These are phyloP conservation scores for Lagerstroemia speciosa DNA, from an alignment of 345 rosid species.

Conservation along the genomic window DNA sequence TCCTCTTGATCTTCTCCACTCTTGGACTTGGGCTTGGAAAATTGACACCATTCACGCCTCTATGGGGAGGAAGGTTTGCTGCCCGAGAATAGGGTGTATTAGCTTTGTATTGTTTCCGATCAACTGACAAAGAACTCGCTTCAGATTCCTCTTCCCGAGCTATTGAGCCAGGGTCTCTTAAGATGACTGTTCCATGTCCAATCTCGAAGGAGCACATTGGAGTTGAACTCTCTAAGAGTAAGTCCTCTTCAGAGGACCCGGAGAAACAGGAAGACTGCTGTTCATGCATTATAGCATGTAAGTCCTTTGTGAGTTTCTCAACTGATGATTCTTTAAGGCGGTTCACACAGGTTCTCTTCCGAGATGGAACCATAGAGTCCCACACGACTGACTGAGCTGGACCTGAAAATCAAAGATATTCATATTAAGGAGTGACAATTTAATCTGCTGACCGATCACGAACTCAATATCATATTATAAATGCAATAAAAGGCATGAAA, in stretches of 20 bases:
- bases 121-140: constrained; percentile 89
- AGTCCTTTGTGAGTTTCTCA: constrained; percentile 90
- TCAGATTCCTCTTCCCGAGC: constrained; percentile 97
- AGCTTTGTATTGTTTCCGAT: constrained; percentile 44
- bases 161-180: constrained; percentile 71
- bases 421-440: not conserved
- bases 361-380: constrained; percentile 85
- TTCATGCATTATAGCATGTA: constrained; percentile 79
- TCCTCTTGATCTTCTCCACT: constrained; percentile 29
- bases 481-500: not conserved
- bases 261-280: constrained; percentile 91
- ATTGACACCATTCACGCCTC: constrained; percentile 21
- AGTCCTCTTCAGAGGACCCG: constrained; percentile 83
- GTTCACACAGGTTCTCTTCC: constrained; percentile 82
- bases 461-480: not conserved
- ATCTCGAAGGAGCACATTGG: constrained; percentile 97
- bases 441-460: not conserved
- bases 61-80: constrained; percentile 29
- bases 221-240: constrained; percentile 78
- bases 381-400: constrained; percentile 79
- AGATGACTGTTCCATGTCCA: constrained; percentile 97
- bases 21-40: constrained; percentile 20
- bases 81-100: constrained; percentile 64
- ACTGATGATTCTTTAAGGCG: constrained; percentile 80
- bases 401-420: constrained; percentile 33